Conservation (phyloP, 2,329 filamentous ascomycete genomes). For the Fusarium citri region DNA sequence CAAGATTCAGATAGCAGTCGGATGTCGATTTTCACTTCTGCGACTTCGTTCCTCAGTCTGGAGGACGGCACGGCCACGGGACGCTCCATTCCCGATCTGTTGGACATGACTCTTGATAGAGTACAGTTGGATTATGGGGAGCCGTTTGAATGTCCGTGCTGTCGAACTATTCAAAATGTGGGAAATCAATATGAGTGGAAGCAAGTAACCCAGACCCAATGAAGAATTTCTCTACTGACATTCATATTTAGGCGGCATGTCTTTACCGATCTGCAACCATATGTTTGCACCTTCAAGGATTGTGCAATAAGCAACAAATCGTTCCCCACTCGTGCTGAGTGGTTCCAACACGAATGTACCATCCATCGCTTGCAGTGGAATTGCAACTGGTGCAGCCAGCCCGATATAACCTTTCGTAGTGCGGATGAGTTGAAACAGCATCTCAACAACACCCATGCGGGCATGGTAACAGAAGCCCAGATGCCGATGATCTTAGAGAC, state of each 20-base stretch:
- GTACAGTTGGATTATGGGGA: neutral
- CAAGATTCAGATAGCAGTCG: neutral
- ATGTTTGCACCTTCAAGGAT: neutral
- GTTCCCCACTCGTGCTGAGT: fast-evolving
- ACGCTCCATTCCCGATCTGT: fast-evolving
- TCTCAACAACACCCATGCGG: fast-evolving
- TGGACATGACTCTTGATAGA: neutral
- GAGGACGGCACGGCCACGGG: neutral
- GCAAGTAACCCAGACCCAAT: too few relatives aligned
- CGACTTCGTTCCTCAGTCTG: neutral
- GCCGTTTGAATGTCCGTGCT: neutral
- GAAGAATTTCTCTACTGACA: fast-evolving
- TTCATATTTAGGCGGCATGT: neutral
- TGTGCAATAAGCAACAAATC: neutral
- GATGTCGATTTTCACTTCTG: neutral
- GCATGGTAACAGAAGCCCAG: neutral
- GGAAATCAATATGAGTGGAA: neutral
- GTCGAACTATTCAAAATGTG: neutral
- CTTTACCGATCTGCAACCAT: neutral
- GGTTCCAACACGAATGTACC: neutral
- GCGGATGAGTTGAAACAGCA: neutral
- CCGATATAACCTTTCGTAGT: fast-evolving
- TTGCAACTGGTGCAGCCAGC: neutral
- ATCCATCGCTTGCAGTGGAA: neutral
- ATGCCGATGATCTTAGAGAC: fast-evolving